phyloP scores from a whole-genome alignment of 2,329 filamentous ascomycete species.

The Neospermospora avenae region DNA sequence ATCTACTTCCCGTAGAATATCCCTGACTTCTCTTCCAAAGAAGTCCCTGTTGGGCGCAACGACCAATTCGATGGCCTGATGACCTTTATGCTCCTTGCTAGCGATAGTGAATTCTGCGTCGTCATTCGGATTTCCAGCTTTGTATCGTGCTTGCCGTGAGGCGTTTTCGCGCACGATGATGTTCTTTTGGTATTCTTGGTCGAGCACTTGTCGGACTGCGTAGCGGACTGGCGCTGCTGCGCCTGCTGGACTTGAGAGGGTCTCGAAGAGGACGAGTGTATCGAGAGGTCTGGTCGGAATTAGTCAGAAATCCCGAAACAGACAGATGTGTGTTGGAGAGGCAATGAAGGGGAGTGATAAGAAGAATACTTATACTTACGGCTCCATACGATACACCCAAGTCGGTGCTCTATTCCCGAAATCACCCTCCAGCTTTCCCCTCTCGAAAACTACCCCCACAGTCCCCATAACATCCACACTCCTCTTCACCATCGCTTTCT shows the following conservation, averaged over 20 bases:
- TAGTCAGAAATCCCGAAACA: constrained; percentile 2
- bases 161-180: constrained; percentile 63
- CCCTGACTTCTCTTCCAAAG: constrained; percentile 69
- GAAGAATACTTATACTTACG: constrained; percentile 64
- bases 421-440: constrained; percentile 72
- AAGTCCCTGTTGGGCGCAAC: constrained; percentile 70
- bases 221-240: constrained; percentile 70
- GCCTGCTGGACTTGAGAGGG: constrained; percentile 52
- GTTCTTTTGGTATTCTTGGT: constrained; percentile 81
- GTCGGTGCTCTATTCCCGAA: constrained; percentile 53
- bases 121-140: constrained; percentile 45
- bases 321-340: not conserved
- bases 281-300: constrained; percentile 60
- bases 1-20: constrained; percentile 41
- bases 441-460: constrained; percentile 76
- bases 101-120: constrained; percentile 31
- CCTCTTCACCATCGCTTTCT: constrained; percentile 75
- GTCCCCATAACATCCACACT: constrained; percentile 82
- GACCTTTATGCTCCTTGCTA: constrained; percentile 25
- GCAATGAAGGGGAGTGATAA: not conserved
- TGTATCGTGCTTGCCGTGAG: constrained; percentile 62
- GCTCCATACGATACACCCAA: constrained; percentile 94
- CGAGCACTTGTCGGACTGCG: constrained; percentile 87
- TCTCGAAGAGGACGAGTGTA: constrained; percentile 70
- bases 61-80: constrained; percentile 22